These are phyloP conservation scores for Magnolia sinica DNA, from an alignment of 164 flowering plant species.

Conservation along the genomic window DNA sequence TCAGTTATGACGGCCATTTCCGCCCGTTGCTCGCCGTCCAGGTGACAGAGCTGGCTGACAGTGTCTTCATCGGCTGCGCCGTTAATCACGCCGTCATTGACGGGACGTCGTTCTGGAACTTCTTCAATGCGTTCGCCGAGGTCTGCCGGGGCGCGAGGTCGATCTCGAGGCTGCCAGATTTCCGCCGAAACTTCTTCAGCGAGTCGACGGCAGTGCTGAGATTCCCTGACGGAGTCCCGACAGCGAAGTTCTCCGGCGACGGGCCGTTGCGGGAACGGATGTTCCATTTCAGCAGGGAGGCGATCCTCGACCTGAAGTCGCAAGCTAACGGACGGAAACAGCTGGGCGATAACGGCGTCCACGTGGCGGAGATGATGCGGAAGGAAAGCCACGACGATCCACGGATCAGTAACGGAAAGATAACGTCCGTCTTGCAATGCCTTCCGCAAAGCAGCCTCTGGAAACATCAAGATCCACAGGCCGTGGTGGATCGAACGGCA, in stretches of 20 bases:
- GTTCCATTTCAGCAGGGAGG: conserved; percentile 61
- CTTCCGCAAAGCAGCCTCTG: conserved; percentile 10
- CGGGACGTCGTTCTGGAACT: conserved; percentile 93
- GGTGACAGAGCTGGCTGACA: conserved; percentile 78
- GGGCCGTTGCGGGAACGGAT: conserved; percentile 70
- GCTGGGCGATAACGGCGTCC: neutral
- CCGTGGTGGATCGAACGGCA: conserved; percentile 13
- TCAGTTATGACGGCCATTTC: conserved; percentile 70
- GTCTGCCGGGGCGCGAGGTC: conserved; percentile 31
- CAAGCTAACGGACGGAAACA: conserved; percentile 41
- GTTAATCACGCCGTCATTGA: conserved; percentile 79
- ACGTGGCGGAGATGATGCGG: conserved; percentile 34
- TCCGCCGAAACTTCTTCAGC: conserved; percentile 47
- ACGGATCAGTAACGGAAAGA: conserved; percentile 28
- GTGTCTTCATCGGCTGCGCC: conserved; percentile 65
- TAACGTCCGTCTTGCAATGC: conserved; percentile 22
- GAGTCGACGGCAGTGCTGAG: conserved; percentile 54
- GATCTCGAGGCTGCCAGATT: conserved; percentile 48
- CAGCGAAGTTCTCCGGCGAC: conserved; percentile 48
- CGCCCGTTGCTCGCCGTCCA: conserved; percentile 67
- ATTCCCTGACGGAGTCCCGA: conserved; percentile 60
- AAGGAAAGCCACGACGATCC: conserved; percentile 44
- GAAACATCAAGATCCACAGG: neutral
- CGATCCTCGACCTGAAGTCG: conserved; percentile 50
- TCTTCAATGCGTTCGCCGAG: conserved; percentile 77